phyloP scores from a whole-genome alignment of 352 stramenopile genomes.

The Poterioochromonas sp. region DNA sequence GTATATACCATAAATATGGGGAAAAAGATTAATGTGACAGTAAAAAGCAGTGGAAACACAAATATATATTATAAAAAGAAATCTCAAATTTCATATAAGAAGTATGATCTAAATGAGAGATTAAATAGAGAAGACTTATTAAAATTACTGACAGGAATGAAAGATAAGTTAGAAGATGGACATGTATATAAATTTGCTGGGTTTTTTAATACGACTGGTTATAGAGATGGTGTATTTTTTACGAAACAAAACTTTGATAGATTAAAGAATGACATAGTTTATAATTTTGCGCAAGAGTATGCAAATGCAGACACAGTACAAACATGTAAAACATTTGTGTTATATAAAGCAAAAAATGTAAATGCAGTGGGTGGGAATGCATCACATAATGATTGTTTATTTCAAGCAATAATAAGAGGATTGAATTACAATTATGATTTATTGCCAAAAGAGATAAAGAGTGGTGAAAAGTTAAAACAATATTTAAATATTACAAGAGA shows the following conservation, averaged over 20 bases:
- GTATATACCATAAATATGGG: no score
- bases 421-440: not conserved
- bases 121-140: not conserved
- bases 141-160: not conserved
- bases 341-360: not conserved
- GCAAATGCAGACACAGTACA: not conserved
- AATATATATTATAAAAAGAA: conserved; percentile 32
- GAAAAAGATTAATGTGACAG: no score
- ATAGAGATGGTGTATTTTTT: not conserved
- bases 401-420: not conserved
- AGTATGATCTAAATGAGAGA: not conserved
- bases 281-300: not conserved
- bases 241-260: not conserved
- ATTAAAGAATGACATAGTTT: not conserved
- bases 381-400: not conserved
- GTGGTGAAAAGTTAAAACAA: not conserved
- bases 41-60: no score
- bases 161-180: not conserved
- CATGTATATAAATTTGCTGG: not conserved
- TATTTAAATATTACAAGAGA: not conserved
- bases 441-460: not conserved
- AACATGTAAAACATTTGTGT: not conserved
- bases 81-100: no score
- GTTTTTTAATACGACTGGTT: not conserved
- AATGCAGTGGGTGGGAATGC: not conserved